Evolutionary conservation across 176 grass and related monocot genomes (phyloP), one percentile per base, ranked within the genome.

Genomic region (Oryza longistaminata): DNA sequence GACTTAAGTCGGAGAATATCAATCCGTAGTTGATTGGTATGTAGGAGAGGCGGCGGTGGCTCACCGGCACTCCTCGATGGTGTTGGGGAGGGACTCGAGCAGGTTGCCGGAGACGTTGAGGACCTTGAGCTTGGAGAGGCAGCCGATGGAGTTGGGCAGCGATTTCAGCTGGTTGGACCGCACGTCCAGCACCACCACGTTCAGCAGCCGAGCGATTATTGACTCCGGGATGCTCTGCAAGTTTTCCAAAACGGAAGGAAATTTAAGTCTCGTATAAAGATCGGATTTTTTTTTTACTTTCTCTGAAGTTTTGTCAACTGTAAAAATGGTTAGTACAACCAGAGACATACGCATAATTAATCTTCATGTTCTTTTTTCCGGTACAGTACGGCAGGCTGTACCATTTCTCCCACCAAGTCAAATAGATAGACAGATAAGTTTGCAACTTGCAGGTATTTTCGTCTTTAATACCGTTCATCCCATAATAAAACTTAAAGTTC

Each of bases 41-140:
- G 5, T 37, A 37, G 35, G 40, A 43, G 42, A 10, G 42, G 42
- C 42, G 42, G 42, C 0, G 29, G 2, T 8, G 7, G 39, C 34
- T 88, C 81, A 99, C 96, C 88, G 88, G 93, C 97, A 99, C 64
- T 99, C 90, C 81, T 96, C 97, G 11, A 99, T 91, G 72, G 93
- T 99, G 82, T 86, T 61, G 0, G 97, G 97, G 7, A 99, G 84
- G 13, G 87, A 87, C 39, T 88, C 75, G 4, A 99, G 84, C 16
- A 99, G 90, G 86, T 99, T 99, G 88, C 97, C 93, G 72, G 97
- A 96, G 81, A 96, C 90, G 73, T 99, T 94, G 81, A 99, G 86
- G 49, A 94, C 88, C 76, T 90, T 92, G 79, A 99, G 87, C 90
- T 96, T 99, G 55, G 92, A 94, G 81, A 99, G 97, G 84, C 97